Evolutionary conservation across 768 basidiomycete genomes (phyloP), one percentile per base, ranked within the genome.

Genomic region (Pleurotus eryngii): DNA sequence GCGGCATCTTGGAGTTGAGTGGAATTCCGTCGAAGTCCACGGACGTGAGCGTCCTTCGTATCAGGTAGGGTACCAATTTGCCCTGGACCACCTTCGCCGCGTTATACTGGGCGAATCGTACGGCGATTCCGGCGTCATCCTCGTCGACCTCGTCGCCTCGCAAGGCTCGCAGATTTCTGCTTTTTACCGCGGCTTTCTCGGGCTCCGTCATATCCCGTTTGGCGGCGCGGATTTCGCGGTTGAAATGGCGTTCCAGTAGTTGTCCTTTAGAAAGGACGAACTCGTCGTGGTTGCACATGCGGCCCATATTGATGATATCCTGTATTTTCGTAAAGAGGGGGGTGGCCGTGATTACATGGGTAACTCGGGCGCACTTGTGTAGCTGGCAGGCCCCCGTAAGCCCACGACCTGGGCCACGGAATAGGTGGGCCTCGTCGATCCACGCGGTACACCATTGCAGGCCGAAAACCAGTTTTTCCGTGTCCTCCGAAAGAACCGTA

Each of bases 361-460:
- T 35, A 2, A 62, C 26, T 0, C 22, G 20, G 3, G 50, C 38
- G 7, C 18, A 6, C 27, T 35, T 4, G 1, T 54, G 47, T 1
- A 64, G 37, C 0, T 55, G 55, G 5, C 59, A 49, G 1, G 48
- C 55, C 1, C 60, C 60, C 0, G 57, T 38, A 22, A 60, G 63
- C 1, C 50, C 55, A 4, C 53, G 57, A 20, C 18, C 26, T 3
- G 30, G 17, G 8, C 57, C 57, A 3, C 63, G 59, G 46, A 56
- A 61, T 7, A 63, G 51, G 54, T 64, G 63, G 3, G 50, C 55
- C 46, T 64, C 62, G 26, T 64, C 62, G 12, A 59, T 20, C 18
- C 35, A 48, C 4, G 42, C 46, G 4, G 49, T 22, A 14, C 49
- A 51, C 57, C 60, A 62, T 4, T 17, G 12, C 2, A 43, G 6